Evolutionary conservation across 441 rosid genomes (phyloP), one percentile per base, ranked within the genome.

Genomic region (Brassica hybrid): DNA sequence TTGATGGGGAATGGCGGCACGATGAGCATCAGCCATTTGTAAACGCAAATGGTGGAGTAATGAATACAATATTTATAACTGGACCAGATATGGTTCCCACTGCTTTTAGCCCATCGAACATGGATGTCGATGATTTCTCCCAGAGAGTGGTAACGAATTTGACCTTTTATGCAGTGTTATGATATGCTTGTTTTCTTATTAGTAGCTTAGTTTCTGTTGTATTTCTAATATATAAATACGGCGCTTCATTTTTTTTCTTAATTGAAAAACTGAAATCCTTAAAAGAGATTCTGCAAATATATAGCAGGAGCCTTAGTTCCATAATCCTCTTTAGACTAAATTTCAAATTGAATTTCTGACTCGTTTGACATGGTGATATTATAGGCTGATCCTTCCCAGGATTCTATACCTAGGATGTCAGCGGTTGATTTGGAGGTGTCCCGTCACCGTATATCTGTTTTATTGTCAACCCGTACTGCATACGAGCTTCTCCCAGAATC

Each of bases 401-500:
- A 79, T 52, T 75, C 79, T 48, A 48, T 82, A 71, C 83, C 91
- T 65, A 82, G 85, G 74, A 82, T 88, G 66, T 85, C 93, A 7
- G 86, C 85, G 65, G 74, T 81, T 64, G 93, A 89, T 79, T 80
- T 91, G 77, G 81, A 80, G 81, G 76, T 86, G 32, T 89, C 93
- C 76, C 89, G 88, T 61, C 86, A 85, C 18, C 96, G 90, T 12
- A 81, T 89, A 45, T 80, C 92, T 65, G 81, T 77, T 65, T 89
- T 86, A 81, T 83, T 91, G 84, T 85, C 89, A 50, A 69, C 80
- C n/a, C 92, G 87, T 66, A 89, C 90, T 60, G 90, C 92, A 59
- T 91, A 89, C 74, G 96, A 91, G 88, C 86, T 91, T 78, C 88
- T 91, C 77, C 96, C 96, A 2, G 96, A 89, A 77, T 91, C 96